Evolutionary conservation across 2,329 filamentous ascomycete genomes (phyloP).

Genomic region (Cercospora brassicicola): DNA sequence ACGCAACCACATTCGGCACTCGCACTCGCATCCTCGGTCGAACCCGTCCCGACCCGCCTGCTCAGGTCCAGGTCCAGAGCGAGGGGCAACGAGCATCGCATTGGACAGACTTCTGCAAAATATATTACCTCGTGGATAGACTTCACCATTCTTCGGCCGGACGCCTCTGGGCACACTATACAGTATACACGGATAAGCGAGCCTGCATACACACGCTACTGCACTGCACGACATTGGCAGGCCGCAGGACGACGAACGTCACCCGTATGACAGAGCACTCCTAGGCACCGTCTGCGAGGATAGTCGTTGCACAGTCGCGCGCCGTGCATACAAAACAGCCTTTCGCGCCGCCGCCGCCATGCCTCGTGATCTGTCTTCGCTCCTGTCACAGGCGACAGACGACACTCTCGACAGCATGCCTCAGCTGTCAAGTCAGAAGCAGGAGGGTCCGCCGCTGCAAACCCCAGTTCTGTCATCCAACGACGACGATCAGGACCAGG

Average conservation of each 20-base stretch:
- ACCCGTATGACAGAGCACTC: conserved; percentile 9
- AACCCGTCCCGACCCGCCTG: neutral
- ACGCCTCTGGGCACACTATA: neutral
- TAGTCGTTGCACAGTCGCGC: conserved; percentile 5
- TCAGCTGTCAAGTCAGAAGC: conserved; percentile 36
- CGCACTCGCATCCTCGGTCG: neutral
- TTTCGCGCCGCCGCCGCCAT: conserved; percentile 31
- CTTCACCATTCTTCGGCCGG: neutral
- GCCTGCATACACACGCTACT: conserved; percentile 3
- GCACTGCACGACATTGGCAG: neutral
- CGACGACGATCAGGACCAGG: conserved; percentile 10
- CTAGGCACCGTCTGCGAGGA: conserved; percentile 3
- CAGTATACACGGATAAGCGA: neutral
- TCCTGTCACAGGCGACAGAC: conserved; percentile 31
- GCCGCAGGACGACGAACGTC: conserved; percentile 8
- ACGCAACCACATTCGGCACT: neutral
- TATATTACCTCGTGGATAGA: neutral
- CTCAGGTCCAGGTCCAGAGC: neutral
- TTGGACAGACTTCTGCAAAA: neutral
- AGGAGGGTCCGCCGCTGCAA: conserved; percentile 29
- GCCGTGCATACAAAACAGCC: conserved; percentile 10
- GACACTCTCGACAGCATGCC: conserved; percentile 37
- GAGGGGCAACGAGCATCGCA: neutral
- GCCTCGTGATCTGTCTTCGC: conserved; percentile 45
- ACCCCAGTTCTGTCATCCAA: neutral